Evolutionary conservation across 2,329 filamentous ascomycete genomes (phyloP), one percentile per base, ranked within the genome.

Genomic region (Diaporthe eres): DNA sequence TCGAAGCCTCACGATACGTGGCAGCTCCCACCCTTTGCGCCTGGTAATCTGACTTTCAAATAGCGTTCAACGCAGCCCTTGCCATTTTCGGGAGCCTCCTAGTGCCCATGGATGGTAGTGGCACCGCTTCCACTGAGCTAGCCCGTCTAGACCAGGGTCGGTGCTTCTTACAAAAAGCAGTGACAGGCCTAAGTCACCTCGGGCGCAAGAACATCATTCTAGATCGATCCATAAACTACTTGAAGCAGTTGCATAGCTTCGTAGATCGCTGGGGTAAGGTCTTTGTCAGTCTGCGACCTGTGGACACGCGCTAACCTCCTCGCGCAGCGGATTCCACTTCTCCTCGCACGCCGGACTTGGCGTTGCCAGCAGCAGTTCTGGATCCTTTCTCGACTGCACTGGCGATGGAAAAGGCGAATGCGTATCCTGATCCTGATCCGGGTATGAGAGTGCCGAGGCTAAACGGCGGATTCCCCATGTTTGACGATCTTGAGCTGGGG

Each of bases 61-160:
- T 51, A 51, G 49, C 49, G 22, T 51, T 51, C 49, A 51, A 51
- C 49, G 49, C 49, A 51, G 49, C 49, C 49, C 49, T 51, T 51
- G 49, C 49, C 49, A 51, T 51, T 25, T 51, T 51, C 13, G 49
- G 49, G n/a, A 51, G 49, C 22, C 49, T 51, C 49, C 49, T 51
- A 13, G 49, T 51, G n/a, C 49, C 49, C 49, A 51, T 51, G 49
- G n/a, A 51, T 51, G 49, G n/a, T 7, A 25, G n/a, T 51, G n/a
- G 22, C n/a, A 51, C 49, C 22, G 49, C 49, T 51, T 51, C n/a
- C 49, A 25, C 49, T 5, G 49, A 51, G 7, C 8, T 13, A 51
- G 49, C n/a, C 9, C 49, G 49, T 51, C n/a, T 51, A 25, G 22
- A 51, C 49, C 22, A 25, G n/a, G 49, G 49, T 51, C 49, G 49